Percentiles rank a stretch among this genome's conserved stretches.
phyloP scores from a whole-genome alignment of 768 basidiomycete genomes.

The Tricholoma bakamatsutake region DNA sequence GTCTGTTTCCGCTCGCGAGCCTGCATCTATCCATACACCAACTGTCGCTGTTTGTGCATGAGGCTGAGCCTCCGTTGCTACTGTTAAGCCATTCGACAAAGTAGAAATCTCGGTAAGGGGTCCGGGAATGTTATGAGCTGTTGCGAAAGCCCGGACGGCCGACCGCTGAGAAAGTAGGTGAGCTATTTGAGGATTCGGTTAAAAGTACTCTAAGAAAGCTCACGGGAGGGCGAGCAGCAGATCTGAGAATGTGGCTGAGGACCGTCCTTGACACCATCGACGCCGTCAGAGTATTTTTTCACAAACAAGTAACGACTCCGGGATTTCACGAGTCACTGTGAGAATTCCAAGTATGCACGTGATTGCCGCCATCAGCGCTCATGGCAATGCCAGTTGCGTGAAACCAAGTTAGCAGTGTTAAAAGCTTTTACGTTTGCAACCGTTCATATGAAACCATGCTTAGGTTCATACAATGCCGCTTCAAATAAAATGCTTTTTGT shows the following conservation, averaged over 20 bases:
- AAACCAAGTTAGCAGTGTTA: too few species aligned
- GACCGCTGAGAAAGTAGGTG: slow-evolving; percentile 6
- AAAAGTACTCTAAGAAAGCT: neutral
- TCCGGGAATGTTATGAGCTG: slow-evolving; percentile 53
- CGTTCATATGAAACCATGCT: too few species aligned
- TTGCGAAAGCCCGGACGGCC: slow-evolving; percentile 63
- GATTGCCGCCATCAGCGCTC: too few species aligned
- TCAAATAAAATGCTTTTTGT: too few species aligned
- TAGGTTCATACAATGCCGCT: too few species aligned
- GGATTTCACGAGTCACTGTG: neutral
- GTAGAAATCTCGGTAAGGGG: slow-evolving; percentile 90
- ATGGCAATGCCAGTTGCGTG: too few species aligned
- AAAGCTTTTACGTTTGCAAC: too few species aligned
- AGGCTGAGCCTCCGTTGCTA: slow-evolving; percentile 87
- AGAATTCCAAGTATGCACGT: neutral
- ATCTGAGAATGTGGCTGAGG: slow-evolving; percentile 22
- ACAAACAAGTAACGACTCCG: neutral
- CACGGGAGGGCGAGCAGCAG: slow-evolving; percentile 17
- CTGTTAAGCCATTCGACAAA: slow-evolving; percentile 89
- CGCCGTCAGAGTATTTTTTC: slow-evolving; percentile 12
- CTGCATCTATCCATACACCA: slow-evolving; percentile 98
- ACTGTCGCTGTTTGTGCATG: slow-evolving; percentile 97
- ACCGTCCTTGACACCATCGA: slow-evolving; percentile 27
- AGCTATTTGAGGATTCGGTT: neutral
- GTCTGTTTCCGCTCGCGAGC: slow-evolving; percentile 93